phyloP scores from a whole-genome alignment of 2,329 filamentous ascomycete species.

The Scolecobasidium constrictum region DNA sequence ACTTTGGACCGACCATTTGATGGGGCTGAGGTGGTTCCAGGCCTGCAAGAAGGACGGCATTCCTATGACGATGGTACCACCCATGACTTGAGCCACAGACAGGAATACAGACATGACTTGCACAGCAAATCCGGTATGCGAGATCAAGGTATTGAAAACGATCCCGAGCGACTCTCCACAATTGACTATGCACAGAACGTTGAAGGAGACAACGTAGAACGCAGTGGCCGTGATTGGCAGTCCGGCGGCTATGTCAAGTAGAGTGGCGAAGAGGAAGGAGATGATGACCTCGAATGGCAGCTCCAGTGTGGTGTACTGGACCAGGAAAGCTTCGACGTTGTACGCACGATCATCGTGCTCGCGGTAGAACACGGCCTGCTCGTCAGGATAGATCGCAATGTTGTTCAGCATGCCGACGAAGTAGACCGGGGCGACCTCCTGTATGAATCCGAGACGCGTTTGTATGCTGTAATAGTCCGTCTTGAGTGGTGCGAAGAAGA shows the following conservation, averaged over 20 bases:
- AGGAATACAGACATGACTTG: slow-evolving; percentile 61
- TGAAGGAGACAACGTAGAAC: slow-evolving; percentile 57
- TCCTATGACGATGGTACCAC: slow-evolving; percentile 58
- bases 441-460: slow-evolving; percentile 61
- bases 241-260: slow-evolving; percentile 54
- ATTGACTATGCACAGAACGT: slow-evolving; percentile 61
- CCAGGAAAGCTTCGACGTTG: slow-evolving; percentile 57
- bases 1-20: slow-evolving; percentile 59
- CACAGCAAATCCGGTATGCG: slow-evolving; percentile 65
- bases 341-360: slow-evolving; percentile 68
- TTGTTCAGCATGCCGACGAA: slow-evolving; percentile 74
- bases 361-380: slow-evolving; percentile 66
- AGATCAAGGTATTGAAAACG: slow-evolving; percentile 68
- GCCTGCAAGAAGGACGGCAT: slow-evolving; percentile 55
- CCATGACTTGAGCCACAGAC: slow-evolving; percentile 60
- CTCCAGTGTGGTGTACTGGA: slow-evolving; percentile 59
- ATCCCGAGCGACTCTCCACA: slow-evolving; percentile 70
- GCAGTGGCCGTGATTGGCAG: slow-evolving; percentile 51
- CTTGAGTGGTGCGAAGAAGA: slow-evolving; percentile 58
- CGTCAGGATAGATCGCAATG: slow-evolving; percentile 60
- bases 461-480: slow-evolving; percentile 61
- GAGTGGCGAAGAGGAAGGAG: slow-evolving; percentile 53
- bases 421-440: slow-evolving; percentile 61
- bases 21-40: slow-evolving; percentile 61
- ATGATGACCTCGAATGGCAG: slow-evolving; percentile 60